Evolutionary conservation across 306 rosid species (phyloP), one percentile per base, ranked within the genome.

Genomic region (Cucurbita maxima): DNA sequence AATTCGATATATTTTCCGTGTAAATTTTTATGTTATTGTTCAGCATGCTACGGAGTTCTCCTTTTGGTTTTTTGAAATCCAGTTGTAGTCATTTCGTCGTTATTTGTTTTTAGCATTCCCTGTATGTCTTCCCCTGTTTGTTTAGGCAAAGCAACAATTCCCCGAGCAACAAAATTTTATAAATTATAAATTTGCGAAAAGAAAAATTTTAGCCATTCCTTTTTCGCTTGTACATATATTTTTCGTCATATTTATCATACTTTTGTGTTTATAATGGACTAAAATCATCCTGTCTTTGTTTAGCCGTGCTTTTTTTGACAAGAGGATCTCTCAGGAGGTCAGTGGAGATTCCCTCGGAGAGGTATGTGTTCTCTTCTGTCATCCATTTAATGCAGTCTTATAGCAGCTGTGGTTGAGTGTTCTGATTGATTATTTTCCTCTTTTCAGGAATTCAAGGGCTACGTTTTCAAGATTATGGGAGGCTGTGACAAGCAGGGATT

Each of bases 401-500:
- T 5, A 37, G 66, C 1, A 34, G 22, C 45, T 30, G 20, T 70
- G 8, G 10, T 11, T 48, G 22, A 22, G 43, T 47, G 0, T 15
- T 48, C 19, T 30, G 58, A 70, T 12, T 4, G 45, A 3, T 0
- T n/a, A 12, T 0, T 16, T 13, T 66, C 20, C 43, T 10, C 8
- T 6, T 50, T 45, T 25, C 85, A 86, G 89, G 89, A 86, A 62
- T 83, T 86, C 13, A 83, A 61, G 82, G 89, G 89, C 7, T 86
- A 83, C 38, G 87, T 86, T 22, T 86, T 86, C 63, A 86, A 86
- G 47, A 86, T 86, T 16, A 83, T 79, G 87, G 89, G 89, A 76
- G 89, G 89, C 0, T 86, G 89, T 10, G 87, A 86, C 84, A 86
- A 86, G 76, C 87, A 86, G 59, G 89, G 89, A 4, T 86, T 86